Base-by-base conservation (phyloP, 2,329 filamentous ascomycete genomes). In the Penicillium sp. region DNA sequence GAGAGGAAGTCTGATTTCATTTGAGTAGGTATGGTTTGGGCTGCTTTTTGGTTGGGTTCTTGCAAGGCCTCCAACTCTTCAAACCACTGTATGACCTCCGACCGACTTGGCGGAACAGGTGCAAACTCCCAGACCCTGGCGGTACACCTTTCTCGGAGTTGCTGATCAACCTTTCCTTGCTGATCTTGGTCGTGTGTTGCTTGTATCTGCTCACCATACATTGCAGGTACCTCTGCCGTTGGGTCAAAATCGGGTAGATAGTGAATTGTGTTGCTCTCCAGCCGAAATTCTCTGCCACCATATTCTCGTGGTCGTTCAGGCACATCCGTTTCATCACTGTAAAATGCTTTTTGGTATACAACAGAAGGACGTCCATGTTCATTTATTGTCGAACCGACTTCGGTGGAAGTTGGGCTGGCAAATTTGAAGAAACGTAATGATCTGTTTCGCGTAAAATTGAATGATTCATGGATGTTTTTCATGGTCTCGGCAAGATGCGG, bases 261-360 rank as follows among this genome's bases (percentile, higher is more conserved):
- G 0, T 90, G 90, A 8, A 95, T 71, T 1, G 89, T 90, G 54
- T 83, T 86, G 59, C 92, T 89, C 67, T 86, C 84, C 7, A 97
- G 77, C 57, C 86, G 88, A 71, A 95, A 97, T 66, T 95, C 90
- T 65, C 87, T 86, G 4, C 93, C 93, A 7, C 90, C 93, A 75
- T 96, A 97, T 73, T 96, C 91, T 53, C 91, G 83, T 33, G 82
- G 75, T 53, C 88, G 84, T 40, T 88, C 82, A 13, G 93, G 92
- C 0, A 97, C 89, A 74, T 97, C 94, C 50, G 81, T 82, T 60
- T 95, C 91, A 29, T 90, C 82, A 65, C 92, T 90, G 71, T 96
- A 97, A 68, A 88, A 93, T 0, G 93, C 88, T 69, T 92, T 87
- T 72, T 92, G 90, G 62, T 96, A 95, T 49, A 97, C 83, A 15